Conservation (phyloP, 768 basidiomycete species). For the Xerocomus spinulosus region DNA sequence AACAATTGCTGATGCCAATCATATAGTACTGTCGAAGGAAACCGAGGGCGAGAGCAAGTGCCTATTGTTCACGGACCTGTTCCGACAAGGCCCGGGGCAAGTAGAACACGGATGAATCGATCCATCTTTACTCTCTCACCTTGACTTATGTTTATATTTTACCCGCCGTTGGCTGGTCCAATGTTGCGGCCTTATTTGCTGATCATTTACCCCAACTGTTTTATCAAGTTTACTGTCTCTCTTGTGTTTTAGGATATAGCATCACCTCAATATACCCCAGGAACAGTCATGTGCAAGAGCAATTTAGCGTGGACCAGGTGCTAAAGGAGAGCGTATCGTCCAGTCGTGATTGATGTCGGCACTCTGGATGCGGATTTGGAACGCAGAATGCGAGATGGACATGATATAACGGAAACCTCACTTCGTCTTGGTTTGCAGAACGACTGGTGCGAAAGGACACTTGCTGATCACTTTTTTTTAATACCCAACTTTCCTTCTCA, state of each 20-base stretch:
- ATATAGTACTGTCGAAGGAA: conserved; percentile 21
- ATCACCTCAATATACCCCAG: conserved; percentile 38
- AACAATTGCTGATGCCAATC: not conserved
- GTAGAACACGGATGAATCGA: conserved; percentile 1
- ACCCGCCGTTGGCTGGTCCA: conserved; percentile 5
- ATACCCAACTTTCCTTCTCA: too few relatives aligned
- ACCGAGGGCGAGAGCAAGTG: conserved; percentile 9
- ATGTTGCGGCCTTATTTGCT: not conserved
- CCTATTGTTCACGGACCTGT: conserved; percentile 28
- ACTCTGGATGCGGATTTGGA: too few relatives aligned
- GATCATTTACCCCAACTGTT: not conserved
- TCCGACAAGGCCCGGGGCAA: conserved; percentile 16
- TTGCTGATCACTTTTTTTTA: too few relatives aligned
- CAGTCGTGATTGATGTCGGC: too few relatives aligned
- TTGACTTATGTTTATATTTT: not conserved
- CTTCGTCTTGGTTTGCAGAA: too few relatives aligned
- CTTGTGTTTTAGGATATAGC: not conserved
- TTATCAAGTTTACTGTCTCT: not conserved
- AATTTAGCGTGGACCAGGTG: too few relatives aligned
- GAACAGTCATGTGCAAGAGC: conserved; percentile 30
- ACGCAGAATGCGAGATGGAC: too few relatives aligned
- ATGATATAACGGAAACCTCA: too few relatives aligned
- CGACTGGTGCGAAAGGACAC: too few relatives aligned
- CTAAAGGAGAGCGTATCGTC: too few relatives aligned
- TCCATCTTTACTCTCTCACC: not conserved